These are phyloP conservation scores for Colletotrichum camelliae DNA, from an alignment of 2,329 filamentous ascomycete genomes.

Conservation along the genomic window DNA sequence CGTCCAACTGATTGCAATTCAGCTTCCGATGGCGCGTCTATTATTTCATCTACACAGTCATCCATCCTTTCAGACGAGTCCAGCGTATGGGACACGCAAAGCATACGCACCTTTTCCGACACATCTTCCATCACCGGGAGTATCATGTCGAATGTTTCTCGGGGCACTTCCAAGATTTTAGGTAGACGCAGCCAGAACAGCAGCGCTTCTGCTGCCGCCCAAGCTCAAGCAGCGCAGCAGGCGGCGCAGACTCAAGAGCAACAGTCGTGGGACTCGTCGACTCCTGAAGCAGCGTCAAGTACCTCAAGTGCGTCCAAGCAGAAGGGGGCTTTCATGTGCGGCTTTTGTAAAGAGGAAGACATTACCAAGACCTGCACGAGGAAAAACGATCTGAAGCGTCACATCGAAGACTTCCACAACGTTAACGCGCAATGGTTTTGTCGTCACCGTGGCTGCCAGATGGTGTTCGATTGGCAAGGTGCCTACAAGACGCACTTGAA, in stretches of 20 bases:
- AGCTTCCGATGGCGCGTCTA: constrained; percentile 34
- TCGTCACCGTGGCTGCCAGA: constrained; percentile 45
- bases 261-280: constrained; percentile 12
- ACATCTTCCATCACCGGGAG: constrained; percentile 43
- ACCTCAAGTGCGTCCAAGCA: constrained; percentile 35
- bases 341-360: constrained; percentile 47
- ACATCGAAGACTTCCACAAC: constrained; percentile 54
- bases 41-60: constrained; percentile 38
- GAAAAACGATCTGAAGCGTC: constrained; percentile 54
- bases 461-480: constrained; percentile 53
- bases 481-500: constrained; percentile 54
- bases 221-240: constrained; percentile 16
- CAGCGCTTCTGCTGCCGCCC: constrained; percentile 14
- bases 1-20: background rate
- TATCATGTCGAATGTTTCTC: constrained; percentile 45
- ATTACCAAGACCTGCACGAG: constrained; percentile 49
- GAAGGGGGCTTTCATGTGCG: constrained; percentile 42
- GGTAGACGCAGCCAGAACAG: constrained; percentile 27
- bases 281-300: constrained; percentile 27
- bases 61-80: constrained; percentile 40
- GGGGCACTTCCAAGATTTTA: constrained; percentile 39
- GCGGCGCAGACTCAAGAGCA: constrained; percentile 3
- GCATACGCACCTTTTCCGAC: constrained; percentile 43
- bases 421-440: constrained; percentile 53
- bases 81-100: constrained; percentile 40